These are phyloP conservation scores for Chlorella sp. DNA, from an alignment of 139 green algal species.

Conservation along the genomic window DNA sequence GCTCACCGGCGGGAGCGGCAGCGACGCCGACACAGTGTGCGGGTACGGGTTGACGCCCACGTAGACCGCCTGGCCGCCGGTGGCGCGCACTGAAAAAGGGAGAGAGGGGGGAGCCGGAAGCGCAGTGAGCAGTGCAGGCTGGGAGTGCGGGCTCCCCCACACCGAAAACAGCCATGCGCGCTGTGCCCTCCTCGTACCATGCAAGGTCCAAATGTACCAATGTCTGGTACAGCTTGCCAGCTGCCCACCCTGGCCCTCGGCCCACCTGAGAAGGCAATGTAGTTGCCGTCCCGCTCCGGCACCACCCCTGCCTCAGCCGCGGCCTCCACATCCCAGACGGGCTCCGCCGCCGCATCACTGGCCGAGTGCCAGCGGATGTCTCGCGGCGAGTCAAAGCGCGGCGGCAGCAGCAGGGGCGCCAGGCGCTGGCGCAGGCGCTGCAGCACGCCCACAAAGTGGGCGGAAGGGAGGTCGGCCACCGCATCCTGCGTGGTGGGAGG, in stretches of 20 bases:
- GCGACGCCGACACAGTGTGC: constrained; percentile 10
- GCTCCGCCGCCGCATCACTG: background rate
- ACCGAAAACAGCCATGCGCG: background rate
- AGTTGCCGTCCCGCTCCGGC: constrained; percentile 33
- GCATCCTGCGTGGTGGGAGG: constrained; percentile 11
- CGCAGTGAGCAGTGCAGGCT: too few relatives aligned
- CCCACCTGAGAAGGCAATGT: constrained; percentile 49
- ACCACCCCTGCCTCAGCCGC: background rate
- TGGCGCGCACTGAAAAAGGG: background rate
- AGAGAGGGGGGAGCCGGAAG: background rate
- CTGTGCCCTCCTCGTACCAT: background rate
- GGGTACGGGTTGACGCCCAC: constrained; percentile 56
- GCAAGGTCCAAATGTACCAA: too few relatives aligned
- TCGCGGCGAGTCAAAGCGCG: constrained; percentile 43
- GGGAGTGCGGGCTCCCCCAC: background rate
- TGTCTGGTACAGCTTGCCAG: background rate
- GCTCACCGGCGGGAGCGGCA: constrained; percentile 41
- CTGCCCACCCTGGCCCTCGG: background rate
- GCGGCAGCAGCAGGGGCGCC: constrained; percentile 56
- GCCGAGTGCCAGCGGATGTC: constrained; percentile 56
- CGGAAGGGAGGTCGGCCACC: constrained; percentile 36
- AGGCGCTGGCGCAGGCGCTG: constrained; percentile 38
- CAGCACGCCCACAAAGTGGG: constrained; percentile 49
- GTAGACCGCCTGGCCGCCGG: constrained; percentile 44
- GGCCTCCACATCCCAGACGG: constrained; percentile 47